Conservation (phyloP, 106 monocot species). For the Gastrodia elata region DNA sequence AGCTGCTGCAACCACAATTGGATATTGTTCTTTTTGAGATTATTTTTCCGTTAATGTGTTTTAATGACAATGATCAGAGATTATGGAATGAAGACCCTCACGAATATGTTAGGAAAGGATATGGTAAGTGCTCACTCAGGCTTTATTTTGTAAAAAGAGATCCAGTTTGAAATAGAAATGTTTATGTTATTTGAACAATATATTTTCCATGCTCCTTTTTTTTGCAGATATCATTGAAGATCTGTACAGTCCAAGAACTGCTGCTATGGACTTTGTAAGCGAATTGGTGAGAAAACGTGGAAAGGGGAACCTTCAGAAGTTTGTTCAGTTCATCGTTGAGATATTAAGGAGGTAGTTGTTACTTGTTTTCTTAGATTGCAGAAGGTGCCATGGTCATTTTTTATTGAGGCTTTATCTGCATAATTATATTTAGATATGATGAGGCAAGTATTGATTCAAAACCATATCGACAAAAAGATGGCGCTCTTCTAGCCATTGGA, state of each 20-base stretch:
- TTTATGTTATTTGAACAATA: background rate
- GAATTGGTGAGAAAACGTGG: constrained; percentile 94
- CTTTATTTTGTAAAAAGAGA: background rate
- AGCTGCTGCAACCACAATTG: constrained; percentile 71
- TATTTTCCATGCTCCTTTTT: constrained; percentile 6
- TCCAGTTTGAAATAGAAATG: background rate
- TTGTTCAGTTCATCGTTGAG: constrained; percentile 82
- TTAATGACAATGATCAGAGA: constrained; percentile 83
- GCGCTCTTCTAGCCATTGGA: constrained; percentile 97
- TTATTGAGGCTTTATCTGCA: background rate
- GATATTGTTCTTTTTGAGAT: constrained; percentile 91
- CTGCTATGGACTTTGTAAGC: constrained; percentile 97
- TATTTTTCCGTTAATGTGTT: constrained; percentile 95
- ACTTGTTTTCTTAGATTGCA: background rate
- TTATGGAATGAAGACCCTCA: constrained; percentile 99
- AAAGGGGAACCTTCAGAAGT: constrained; percentile 79
- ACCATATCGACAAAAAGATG: constrained; percentile 95
- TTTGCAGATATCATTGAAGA: constrained; percentile 94
- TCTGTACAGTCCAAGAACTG: constrained; percentile 94
- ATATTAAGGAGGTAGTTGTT: constrained; percentile 58
- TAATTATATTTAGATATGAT: constrained; percentile 47
- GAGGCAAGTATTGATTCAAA: constrained; percentile 58
- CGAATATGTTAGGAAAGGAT: constrained; percentile 97
- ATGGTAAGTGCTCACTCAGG: constrained; percentile 45
- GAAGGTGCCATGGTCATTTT: background rate